Evolutionary conservation across 1,284 basidiomycete species (phyloP).

Genomic region (Naganishia sp.): DNA sequence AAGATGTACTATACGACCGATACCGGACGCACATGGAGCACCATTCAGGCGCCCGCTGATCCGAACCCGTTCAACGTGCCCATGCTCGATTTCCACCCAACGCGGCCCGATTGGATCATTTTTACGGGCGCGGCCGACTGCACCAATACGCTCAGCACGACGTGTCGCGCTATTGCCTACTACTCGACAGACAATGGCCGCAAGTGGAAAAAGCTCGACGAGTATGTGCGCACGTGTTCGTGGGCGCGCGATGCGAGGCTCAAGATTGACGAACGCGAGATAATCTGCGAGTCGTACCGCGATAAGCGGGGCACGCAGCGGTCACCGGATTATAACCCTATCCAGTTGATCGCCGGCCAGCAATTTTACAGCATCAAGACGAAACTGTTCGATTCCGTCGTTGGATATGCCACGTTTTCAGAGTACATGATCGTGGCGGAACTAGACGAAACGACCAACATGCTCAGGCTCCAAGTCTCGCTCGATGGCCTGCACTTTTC

Average conservation of each 20-base stretch:
- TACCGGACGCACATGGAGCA: constrained; percentile 73
- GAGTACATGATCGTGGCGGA: constrained; percentile 93
- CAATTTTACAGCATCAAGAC: constrained; percentile 72
- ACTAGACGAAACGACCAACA: constrained; percentile 63
- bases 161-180: constrained; percentile 70
- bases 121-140: constrained; percentile 83
- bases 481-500: constrained; percentile 85
- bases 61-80: constrained; percentile 78
- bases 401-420: constrained; percentile 94
- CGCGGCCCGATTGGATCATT: constrained; percentile 76
- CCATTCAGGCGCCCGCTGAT: constrained; percentile 62
- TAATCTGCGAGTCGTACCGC: constrained; percentile 86
- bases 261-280: constrained; percentile 77
- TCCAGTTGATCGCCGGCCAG: constrained; percentile 77
- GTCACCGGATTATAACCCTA: constrained; percentile 62
- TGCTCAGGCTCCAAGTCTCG: constrained; percentile 84
- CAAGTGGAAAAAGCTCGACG: constrained; percentile 74
- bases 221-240: constrained; percentile 86
- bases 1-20: constrained; percentile 80
- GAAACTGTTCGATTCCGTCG: constrained; percentile 79
- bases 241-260: constrained; percentile 82
- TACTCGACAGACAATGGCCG: constrained; percentile 78
- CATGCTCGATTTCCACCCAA: constrained; percentile 84
- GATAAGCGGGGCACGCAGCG: constrained; percentile 80
- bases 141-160: constrained; percentile 48